Conservation (phyloP, 306 rosid genomes). For the Hippophae gyantsensis region DNA sequence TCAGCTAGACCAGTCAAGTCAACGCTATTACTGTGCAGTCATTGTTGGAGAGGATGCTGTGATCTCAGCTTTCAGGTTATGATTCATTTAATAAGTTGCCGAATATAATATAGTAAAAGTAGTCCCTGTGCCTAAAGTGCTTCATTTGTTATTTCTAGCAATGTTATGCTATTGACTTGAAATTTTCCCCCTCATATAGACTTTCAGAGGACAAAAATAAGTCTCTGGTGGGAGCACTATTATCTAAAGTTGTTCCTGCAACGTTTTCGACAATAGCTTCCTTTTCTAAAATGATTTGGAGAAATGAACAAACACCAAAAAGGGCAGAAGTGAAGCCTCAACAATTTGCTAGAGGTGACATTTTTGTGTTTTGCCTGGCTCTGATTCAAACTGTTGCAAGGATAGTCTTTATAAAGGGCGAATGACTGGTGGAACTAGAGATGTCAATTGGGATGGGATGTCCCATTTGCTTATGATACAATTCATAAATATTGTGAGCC, state of each 20-base stretch:
- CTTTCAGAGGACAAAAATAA: slow-evolving; percentile 83
- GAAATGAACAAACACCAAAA: slow-evolving; percentile 57
- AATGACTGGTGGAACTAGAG: background rate
- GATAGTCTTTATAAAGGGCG: background rate
- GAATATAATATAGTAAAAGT: too few relatives aligned
- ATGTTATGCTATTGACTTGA: slow-evolving; percentile 16
- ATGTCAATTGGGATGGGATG: too few relatives aligned
- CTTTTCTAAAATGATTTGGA: slow-evolving; percentile 82
- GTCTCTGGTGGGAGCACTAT: slow-evolving; percentile 83
- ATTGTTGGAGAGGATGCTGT: slow-evolving; percentile 91
- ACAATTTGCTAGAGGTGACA: slow-evolving; percentile 78
- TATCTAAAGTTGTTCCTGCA: slow-evolving; percentile 89
- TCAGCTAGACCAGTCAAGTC: slow-evolving; percentile 99
- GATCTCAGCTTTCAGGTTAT: slow-evolving; percentile 91
- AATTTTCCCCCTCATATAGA: slow-evolving; percentile 30
- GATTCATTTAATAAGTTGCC: too few relatives aligned
- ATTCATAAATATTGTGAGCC: too few relatives aligned
- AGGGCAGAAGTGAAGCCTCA: slow-evolving; percentile 59
- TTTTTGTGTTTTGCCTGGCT: background rate
- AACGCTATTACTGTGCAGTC: slow-evolving; percentile 85
- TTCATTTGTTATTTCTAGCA: background rate
- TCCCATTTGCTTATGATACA: too few relatives aligned
- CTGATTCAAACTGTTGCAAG: background rate
- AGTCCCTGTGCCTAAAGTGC: background rate
- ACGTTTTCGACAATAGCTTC: slow-evolving; percentile 85